Evolutionary conservation across 1,139 yeast genomes (phyloP), one percentile per base, ranked within the genome.

Genomic region (Debaryomycetaceae sp.): DNA sequence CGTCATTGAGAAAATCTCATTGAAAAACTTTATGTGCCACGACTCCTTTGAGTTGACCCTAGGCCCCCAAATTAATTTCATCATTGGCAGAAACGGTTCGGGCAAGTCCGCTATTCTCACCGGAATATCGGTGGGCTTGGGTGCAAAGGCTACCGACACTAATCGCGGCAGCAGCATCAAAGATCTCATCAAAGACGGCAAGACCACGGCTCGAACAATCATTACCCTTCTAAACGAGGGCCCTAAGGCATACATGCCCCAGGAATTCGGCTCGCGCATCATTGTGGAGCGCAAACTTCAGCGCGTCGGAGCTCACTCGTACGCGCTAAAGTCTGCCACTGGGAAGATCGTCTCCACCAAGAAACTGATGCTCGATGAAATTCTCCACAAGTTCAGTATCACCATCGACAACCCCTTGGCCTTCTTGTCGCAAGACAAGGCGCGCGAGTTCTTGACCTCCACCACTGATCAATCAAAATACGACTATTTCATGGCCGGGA

Each of bases 21-120:
- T 82, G 15, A 64, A 66, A 37, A 81, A 81, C 51, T 82, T 82
- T 49, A 81, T 81, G 70, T 62, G 97, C 73, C 98, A 90, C 45
- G 78, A 74, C 27, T 73, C 81, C 30, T 80, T 92, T 44, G 77
- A 74, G 32, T 55, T 90, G 13, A 70, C 68, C 2, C 63, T 92
- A 25, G 95, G 95, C 1, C 93, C 94, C 0, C 73, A 79, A 33
- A 66, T 90, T 38, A 92, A 90, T 51, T 85, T 92, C 45, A 83
- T 92, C 33, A 82, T 86, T 22, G 99, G 99, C 10, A 71, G 82
- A 38, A 92, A 92, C 45, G 99, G 99, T 3, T 78, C 94, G 21
- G 99, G 99, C 20, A 92, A 92, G 47, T 77, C 92, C 51, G 95
- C 98, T 1, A 69, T 92, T 19, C 58, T 92, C 36, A 87, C 97